phyloP scores from a whole-genome alignment of 441 rosid genomes.

The Daphne laureola region DNA sequence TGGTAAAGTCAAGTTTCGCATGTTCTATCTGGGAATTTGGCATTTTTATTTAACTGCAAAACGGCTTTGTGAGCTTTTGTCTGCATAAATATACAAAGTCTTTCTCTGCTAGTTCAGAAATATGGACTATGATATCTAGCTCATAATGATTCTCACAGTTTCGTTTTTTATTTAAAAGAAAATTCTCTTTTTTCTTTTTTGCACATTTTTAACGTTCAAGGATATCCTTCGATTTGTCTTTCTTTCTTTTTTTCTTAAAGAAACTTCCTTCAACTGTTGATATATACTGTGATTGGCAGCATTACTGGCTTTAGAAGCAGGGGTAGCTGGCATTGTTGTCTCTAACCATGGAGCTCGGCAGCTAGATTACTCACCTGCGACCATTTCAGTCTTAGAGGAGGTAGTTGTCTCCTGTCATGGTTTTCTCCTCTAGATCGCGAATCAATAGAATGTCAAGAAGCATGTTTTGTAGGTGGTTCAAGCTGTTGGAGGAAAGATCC shows the following conservation, averaged over 20 bases:
- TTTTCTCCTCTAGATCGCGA: no score
- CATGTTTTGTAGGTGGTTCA: constrained; percentile 45
- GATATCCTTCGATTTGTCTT: no score
- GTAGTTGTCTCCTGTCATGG: constrained; percentile 7
- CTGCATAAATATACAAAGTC: no score
- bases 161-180: no score
- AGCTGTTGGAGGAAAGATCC: constrained; percentile 57
- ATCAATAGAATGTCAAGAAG: no score
- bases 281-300: constrained; percentile 19
- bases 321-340: constrained; percentile 33
- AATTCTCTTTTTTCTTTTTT: no score
- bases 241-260: background rate
- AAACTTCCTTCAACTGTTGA: constrained; percentile 3
- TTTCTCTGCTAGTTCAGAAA: no score
- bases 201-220: no score
- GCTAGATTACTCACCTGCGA: constrained; percentile 28
- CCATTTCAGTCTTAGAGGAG: constrained; percentile 34
- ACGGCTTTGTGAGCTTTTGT: background rate
- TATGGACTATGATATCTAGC: no score
- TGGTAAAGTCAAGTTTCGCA: constrained; percentile 33
- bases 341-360: constrained; percentile 45
- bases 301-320: constrained; percentile 29
- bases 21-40: constrained; percentile 2
- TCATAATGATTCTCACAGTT: no score
- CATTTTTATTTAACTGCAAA: background rate